phyloP scores from a whole-genome alignment of 768 basidiomycete species.

The Lyophyllum shimeji region DNA sequence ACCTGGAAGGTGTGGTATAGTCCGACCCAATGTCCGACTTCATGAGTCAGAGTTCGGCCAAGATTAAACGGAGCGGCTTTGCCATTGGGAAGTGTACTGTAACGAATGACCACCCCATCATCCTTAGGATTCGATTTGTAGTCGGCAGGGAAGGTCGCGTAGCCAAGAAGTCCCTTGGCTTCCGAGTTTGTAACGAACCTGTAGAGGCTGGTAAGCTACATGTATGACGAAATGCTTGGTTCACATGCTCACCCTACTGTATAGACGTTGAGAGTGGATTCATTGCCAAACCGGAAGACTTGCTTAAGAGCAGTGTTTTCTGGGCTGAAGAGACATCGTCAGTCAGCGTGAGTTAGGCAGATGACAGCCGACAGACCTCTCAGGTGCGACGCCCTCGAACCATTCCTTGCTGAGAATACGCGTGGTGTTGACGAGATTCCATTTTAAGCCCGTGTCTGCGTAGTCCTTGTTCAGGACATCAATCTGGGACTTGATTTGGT shows the following conservation, averaged over 20 bases:
- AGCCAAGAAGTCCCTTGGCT: constrained; percentile 43
- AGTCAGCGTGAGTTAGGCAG: background rate
- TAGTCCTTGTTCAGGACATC: constrained; percentile 42
- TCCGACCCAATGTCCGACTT: constrained; percentile 51
- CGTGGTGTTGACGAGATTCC: constrained; percentile 38
- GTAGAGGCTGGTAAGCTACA: constrained; percentile 17
- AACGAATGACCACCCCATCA: constrained; percentile 46
- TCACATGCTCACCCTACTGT: constrained; percentile 27
- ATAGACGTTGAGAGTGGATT: constrained; percentile 36
- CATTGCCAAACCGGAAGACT: constrained; percentile 38
- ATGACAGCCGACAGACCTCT: constrained; percentile 19
- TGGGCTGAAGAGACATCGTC: constrained; percentile 12
- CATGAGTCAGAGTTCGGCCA: constrained; percentile 47
- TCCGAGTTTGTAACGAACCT: constrained; percentile 18
- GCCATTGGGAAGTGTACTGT: constrained; percentile 39
- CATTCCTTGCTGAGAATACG: constrained; percentile 45
- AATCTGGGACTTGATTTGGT: constrained; percentile 35
- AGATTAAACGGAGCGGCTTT: constrained; percentile 39
- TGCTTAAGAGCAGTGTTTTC: constrained; percentile 45
- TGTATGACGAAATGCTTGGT: constrained; percentile 11
- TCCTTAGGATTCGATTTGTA: constrained; percentile 35
- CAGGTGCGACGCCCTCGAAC: constrained; percentile 44
- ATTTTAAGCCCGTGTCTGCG: constrained; percentile 35
- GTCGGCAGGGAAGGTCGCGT: constrained; percentile 45
- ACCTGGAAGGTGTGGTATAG: constrained; percentile 49